Evolutionary conservation across 2,329 filamentous ascomycete genomes (phyloP).

Genomic region (Pyricularia pennisetigena): DNA sequence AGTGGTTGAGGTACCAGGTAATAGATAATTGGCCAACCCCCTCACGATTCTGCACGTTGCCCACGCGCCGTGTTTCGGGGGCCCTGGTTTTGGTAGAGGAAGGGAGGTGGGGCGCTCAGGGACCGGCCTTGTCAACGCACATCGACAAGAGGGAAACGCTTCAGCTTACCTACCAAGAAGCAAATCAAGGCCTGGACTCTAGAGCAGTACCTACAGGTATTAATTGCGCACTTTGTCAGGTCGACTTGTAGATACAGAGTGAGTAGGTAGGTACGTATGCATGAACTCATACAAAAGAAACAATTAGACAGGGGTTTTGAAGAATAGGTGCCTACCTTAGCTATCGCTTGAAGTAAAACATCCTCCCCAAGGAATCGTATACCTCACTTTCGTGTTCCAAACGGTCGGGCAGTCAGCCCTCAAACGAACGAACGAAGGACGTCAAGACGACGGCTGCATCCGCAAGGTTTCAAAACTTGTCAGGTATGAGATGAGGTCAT

Average conservation of each 20-base stretch:
- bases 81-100: background rate
- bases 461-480: background rate
- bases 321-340: too few species aligned
- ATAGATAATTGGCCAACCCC: background rate
- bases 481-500: background rate
- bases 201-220: background rate
- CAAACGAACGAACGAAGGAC: background rate
- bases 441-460: background rate
- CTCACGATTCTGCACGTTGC: background rate
- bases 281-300: background rate
- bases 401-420: background rate
- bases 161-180: background rate
- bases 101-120: background rate
- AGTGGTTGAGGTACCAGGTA: background rate
- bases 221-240: background rate
- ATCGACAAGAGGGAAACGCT: background rate
- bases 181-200: background rate
- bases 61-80: background rate
- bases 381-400: background rate
- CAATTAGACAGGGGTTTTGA: background rate
- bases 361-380: background rate
- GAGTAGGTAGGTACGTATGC: background rate
- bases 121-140: background rate
- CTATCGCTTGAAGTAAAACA: background rate
- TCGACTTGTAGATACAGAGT: background rate